A percentile compares a stretch with the other conserved stretches of the same genome.
phyloP scores from a whole-genome alignment of 306 rosid genomes.

The Cicer chorassanicum region DNA sequence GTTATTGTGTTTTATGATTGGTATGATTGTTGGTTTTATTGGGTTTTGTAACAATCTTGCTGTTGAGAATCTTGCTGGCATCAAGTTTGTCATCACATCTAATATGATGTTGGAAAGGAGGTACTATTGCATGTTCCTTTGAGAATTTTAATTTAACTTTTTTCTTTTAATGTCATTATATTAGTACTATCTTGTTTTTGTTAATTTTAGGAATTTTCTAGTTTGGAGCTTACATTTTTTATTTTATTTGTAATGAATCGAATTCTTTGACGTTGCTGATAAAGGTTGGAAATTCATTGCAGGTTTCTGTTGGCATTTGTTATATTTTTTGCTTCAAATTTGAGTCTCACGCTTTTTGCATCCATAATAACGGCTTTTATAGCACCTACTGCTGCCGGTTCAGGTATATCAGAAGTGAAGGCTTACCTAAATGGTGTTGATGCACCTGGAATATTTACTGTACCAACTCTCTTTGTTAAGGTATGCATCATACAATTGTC shows the following conservation, averaged over 20 bases:
- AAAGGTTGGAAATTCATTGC: conserved; percentile 37
- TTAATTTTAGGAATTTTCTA: conserved; percentile 9
- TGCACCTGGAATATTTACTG: conserved; percentile 78
- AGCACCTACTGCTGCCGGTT: conserved; percentile 86
- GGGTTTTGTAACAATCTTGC: conserved; percentile 89
- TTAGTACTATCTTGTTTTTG: background rate
- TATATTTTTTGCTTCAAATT: conserved; percentile 71
- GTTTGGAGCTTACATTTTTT: background rate
- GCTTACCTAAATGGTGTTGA: conserved; percentile 95
- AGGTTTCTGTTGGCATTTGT: conserved; percentile 75
- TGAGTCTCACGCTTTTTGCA: conserved; percentile 76
- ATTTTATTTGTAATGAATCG: background rate
- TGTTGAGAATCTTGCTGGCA: conserved; percentile 91
- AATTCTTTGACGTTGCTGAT: conserved; percentile 41
- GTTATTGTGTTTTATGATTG: conserved; percentile 72
- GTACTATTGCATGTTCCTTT: conserved; percentile 40
- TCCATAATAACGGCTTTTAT: conserved; percentile 67
- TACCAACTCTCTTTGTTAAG: conserved; percentile 77
- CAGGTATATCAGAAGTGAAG: conserved; percentile 97
- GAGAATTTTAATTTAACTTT: background rate
- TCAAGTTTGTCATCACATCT: conserved; percentile 87
- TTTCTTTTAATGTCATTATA: background rate
- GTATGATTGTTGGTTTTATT: conserved; percentile 66
- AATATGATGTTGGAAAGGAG: conserved; percentile 81
- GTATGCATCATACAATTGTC: conserved; percentile 41